These are phyloP conservation scores for Chaetomiaceae sp. DNA, from an alignment of 2,329 filamentous ascomycete species.

Conservation along the genomic window DNA sequence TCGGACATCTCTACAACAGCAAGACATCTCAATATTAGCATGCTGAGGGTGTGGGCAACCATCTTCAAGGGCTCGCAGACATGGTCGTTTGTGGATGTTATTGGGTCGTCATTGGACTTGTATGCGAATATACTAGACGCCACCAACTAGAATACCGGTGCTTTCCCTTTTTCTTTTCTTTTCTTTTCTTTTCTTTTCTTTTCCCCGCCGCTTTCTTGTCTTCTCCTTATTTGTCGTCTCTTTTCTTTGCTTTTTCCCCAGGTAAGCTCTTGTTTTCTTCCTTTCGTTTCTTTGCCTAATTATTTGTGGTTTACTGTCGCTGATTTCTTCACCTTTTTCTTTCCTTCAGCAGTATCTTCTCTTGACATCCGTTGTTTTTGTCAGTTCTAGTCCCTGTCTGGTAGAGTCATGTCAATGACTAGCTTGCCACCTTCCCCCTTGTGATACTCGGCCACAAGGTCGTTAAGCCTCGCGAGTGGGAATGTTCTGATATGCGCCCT, in stretches of 20 bases:
- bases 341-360: too few species aligned
- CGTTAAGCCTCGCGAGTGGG: constrained; percentile 35
- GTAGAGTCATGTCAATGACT: constrained; percentile 36
- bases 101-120: constrained; percentile 17
- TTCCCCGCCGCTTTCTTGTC: too few species aligned
- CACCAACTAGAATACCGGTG: not conserved
- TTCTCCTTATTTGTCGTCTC: too few species aligned
- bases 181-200: too few species aligned
- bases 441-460: constrained; percentile 41
- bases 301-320: too few species aligned
- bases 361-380: too few species aligned
- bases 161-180: too few species aligned
- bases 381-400: constrained; percentile 5
- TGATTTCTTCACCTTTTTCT: too few species aligned
- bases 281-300: not conserved
- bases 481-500: constrained; percentile 35
- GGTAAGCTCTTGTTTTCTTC: too few species aligned
- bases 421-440: constrained; percentile 42
- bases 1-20: constrained; percentile 3
- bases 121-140: constrained; percentile 20
- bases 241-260: too few species aligned
- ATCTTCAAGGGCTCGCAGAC: constrained; percentile 20
- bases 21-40: constrained; percentile 12
- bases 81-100: constrained; percentile 20
- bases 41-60: constrained; percentile 21